A percentile compares a stretch with the other conserved stretches of the same genome.
Conservation (phyloP, 2,329 filamentous ascomycete genomes). For the Periconia digitata region DNA sequence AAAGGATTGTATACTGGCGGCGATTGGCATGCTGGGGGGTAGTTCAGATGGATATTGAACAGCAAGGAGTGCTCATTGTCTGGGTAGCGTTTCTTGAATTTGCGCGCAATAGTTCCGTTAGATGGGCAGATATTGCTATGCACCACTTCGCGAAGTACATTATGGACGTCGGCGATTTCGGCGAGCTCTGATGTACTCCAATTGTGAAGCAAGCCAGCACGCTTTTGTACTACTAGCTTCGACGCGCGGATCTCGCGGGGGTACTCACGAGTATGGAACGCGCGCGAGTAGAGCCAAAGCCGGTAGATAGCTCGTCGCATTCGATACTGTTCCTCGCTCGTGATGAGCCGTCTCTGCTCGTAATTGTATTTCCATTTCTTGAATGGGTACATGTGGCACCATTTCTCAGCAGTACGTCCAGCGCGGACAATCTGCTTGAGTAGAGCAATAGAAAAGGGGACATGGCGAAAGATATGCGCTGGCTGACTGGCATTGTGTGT, state of each 20-base stretch:
- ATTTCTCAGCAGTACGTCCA: conserved; percentile 58
- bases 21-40: conserved; percentile 35
- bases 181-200: conserved; percentile 59
- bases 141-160: conserved; percentile 58
- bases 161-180: conserved; percentile 61
- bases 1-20: conserved; percentile 12
- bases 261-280: conserved; percentile 58
- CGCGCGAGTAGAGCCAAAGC: conserved; percentile 61
- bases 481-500: conserved; percentile 63
- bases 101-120: conserved; percentile 61
- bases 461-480: conserved; percentile 55
- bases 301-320: conserved; percentile 62
- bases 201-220: conserved; percentile 60
- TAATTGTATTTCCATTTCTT: conserved; percentile 65
- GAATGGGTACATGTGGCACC: conserved; percentile 63
- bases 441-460: conserved; percentile 57
- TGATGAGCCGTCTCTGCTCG: conserved; percentile 57
- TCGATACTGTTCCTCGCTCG: conserved; percentile 51
- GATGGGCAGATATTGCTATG: conserved; percentile 62
- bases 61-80: conserved; percentile 52
- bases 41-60: conserved; percentile 57
- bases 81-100: conserved; percentile 59
- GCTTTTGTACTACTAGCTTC: conserved; percentile 51
- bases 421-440: conserved; percentile 58
- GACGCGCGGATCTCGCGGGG: conserved; percentile 54